Evolutionary conservation across 2,329 filamentous ascomycete genomes (phyloP), one percentile per base, ranked within the genome.

Genomic region (Trichoderma koningiopsis): DNA sequence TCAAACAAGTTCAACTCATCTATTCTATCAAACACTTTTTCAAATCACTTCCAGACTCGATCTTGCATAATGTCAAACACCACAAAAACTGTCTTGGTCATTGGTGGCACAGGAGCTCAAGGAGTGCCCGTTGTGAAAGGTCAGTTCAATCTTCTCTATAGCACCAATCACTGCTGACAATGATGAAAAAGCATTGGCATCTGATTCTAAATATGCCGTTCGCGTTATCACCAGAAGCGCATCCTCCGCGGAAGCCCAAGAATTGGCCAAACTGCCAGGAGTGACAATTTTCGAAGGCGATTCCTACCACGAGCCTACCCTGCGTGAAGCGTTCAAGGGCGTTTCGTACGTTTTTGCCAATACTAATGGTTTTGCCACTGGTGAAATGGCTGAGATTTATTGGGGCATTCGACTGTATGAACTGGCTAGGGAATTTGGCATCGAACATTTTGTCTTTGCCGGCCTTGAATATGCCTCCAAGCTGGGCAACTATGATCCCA

Each of bases 401-500:
- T 64, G 61, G 61, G 61, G 61, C 5, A 64, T 64, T 29, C 61
- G 61, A 7, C 24, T 64, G 7, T 64, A 64, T 55, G 61, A 64
- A 55, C 14, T 64, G 3, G 35, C 61, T 13, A 47, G 61, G 16
- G 61, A 64, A 55, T 64, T 64, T 7, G n/a, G 47, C 7, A 27
- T 64, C 13, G 27, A 64, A 22, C 61, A 64, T 14, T 35, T 64
- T 1, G 19, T 64, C 1, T 64, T 55, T 31, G 49, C 61, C n/a
- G 49, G 22, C 14, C 31, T 64, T 35, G 61, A 64, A 14, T 64
- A 64, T 55, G 49, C 61, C 11, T 37, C 61, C 1, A 64, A 64
- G n/a, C 47, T 64, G n/a, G 61, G 61, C n/a, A 14, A 64, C 16
- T 64, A 35, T 16, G 22, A 64, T 14, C 1, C 61, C 6, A 64